Base-by-base conservation (phyloP, 164 flowering plant species). In the grape (Vitis vinifera) region DNA sequence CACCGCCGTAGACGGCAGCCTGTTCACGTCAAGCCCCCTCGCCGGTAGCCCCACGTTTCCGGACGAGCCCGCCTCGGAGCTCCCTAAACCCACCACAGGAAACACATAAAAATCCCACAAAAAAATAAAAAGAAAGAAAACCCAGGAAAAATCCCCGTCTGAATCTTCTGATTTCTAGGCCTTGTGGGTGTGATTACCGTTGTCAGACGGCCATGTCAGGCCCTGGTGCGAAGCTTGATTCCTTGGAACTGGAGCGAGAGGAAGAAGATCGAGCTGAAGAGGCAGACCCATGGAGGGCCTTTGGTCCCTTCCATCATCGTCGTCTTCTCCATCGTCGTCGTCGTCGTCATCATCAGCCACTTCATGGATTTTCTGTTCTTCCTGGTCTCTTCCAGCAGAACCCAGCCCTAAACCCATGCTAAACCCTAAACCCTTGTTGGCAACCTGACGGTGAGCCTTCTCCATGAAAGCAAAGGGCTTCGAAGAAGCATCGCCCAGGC, bases 201-300 rank as follows among this genome's bases (percentile, higher is more conserved):
- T 80, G 47, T 73, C 83, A 9, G 81, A 60, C 0, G 73, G 76
- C 82, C 85, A 78, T 63, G 82, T 79, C 66, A 79, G 74, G 31
- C 70, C 69, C 1, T 66, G 44, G 23, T 62, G 59, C 0, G 74
- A 55, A 12, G 74, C 68, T 10, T 72, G 78, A 30, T 68, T 66
- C n/a, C 80, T 74, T 61, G 77, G 74, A 51, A 84, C 81, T 51
- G 88, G 85, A 19, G 49, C 66, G 15, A 71, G 78, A 65, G 91
- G 88, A 6, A 87, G 83, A 57, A 87, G 88, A 65, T 82, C 81
- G 19, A 87, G 87, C 66, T 87, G 88, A 55, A 83, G 61, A n/a
- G 83, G 85, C 6, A 74, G 78, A 67, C 73, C 83, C 44, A 0
- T 37, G 4, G 44, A 37, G 44, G 27, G 2, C 27, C 27, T 37